Percentiles rank a stretch among this genome's conserved stretches.
phyloP scores from a whole-genome alignment of 148 eudicot genomes.

The Pouteria glomerata region DNA sequence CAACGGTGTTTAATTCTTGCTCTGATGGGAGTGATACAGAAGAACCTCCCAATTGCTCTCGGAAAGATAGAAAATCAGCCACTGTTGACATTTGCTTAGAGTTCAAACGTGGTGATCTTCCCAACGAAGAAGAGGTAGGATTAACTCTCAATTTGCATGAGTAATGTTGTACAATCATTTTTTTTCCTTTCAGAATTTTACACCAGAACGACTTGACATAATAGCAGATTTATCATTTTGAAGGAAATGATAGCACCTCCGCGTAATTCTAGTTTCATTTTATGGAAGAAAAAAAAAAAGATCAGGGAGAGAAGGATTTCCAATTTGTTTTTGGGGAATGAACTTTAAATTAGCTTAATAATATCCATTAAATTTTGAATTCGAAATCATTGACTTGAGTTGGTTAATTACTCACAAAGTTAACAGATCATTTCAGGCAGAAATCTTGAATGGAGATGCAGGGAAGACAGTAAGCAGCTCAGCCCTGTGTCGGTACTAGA shows the following conservation, averaged over 20 bases:
- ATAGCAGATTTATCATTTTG: no score
- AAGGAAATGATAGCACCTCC: no score
- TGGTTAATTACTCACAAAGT: slow-evolving; percentile 11
- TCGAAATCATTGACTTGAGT: slow-evolving; percentile 1
- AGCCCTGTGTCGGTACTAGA: slow-evolving; percentile 72
- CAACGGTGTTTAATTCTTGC: slow-evolving; percentile 30
- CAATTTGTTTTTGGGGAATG: no score
- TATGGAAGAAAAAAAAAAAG: no score
- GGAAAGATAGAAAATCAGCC: not conserved
- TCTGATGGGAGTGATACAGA: slow-evolving; percentile 35
- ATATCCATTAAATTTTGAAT: not conserved
- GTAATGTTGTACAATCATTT: no score
- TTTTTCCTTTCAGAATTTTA: no score
- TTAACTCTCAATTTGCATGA: no score
- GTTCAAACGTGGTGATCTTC: slow-evolving; percentile 1
- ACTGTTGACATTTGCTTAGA: not conserved
- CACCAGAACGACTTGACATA: no score
- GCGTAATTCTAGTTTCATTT: no score
- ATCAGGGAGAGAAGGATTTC: no score
- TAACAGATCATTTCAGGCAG: slow-evolving; percentile 40
- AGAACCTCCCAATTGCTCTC: slow-evolving; percentile 4
- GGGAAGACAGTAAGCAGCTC: slow-evolving; percentile 44
- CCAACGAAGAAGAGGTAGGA: slow-evolving; percentile 24
- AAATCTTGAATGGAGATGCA: slow-evolving; percentile 28
- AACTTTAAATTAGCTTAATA: no score